phyloP scores from a whole-genome alignment of 1,284 basidiomycete genomes.

The Ganoderma resinaceum region DNA sequence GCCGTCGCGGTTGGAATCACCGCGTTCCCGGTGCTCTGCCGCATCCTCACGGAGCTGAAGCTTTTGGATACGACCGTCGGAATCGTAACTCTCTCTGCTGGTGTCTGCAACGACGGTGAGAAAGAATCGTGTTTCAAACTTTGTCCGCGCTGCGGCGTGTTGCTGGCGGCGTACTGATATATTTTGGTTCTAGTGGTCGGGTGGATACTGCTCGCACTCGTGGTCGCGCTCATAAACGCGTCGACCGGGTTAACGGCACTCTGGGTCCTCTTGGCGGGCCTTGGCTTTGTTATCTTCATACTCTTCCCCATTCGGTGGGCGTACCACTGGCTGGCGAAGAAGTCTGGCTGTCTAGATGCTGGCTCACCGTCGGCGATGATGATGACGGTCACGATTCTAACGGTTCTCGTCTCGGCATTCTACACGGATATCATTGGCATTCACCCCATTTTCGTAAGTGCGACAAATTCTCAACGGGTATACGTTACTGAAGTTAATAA shows the following conservation, averaged over 20 bases:
- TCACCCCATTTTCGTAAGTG: conserved; percentile 68
- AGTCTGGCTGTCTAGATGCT: conserved; percentile 78
- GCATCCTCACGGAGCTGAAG: conserved; percentile 55
- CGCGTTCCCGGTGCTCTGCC: conserved; percentile 72
- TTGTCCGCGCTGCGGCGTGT: no score
- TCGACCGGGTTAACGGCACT: conserved; percentile 60
- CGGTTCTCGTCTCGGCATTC: conserved; percentile 83
- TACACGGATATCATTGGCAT: conserved; percentile 90
- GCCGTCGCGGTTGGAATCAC: conserved; percentile 72
- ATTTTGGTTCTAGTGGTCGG: conserved; percentile 47
- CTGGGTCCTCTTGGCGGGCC: conserved; percentile 65
- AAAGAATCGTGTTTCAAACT: conserved; percentile 2
- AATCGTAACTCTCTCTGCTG: conserved; percentile 70
- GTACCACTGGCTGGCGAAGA: conserved; percentile 70
- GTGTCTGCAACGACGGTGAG: conserved; percentile 70
- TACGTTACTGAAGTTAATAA: not conserved
- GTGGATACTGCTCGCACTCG: conserved; percentile 58
- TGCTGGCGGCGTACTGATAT: not conserved
- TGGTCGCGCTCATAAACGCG: conserved; percentile 70
- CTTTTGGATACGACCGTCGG: conserved; percentile 71
- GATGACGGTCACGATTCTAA: conserved; percentile 81
- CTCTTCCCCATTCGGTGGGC: conserved; percentile 72
- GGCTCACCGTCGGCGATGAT: conserved; percentile 77
- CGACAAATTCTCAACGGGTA: not conserved
- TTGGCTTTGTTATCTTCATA: conserved; percentile 66